Base-by-base conservation (phyloP, 75 land plant genomes). In the Cupressus sempervirens region DNA sequence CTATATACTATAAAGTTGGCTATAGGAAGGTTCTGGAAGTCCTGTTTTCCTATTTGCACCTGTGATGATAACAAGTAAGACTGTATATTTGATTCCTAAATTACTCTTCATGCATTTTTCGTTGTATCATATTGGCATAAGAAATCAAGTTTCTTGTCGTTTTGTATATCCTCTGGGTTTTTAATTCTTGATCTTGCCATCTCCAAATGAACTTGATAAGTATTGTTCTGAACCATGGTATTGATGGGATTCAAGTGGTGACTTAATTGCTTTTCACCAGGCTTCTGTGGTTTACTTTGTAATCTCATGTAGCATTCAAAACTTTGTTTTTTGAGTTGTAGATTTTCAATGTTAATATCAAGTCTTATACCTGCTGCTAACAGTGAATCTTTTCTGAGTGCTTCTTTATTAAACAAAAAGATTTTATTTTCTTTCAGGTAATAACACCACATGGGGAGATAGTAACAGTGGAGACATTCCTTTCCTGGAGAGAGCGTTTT, bases 401-500 rank as follows among this genome's bases (percentile, higher is more conserved):
- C 13, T 30, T 70, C 74, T 1, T 70, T 70, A n/a, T 70, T 70
- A 70, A 70, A 30, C 74, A 30, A 8, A 30, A 3, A 23, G 4
- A 1, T 30, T 2, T 72, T 72, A 30, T 72, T 11, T 70, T 72
- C 12, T 84, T 74, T 54, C 87, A 96, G 97, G 76, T 96, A 35
- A 86, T 96, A 85, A 87, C 92, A 86, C 95, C 97, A 35, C 99
- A 98, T 87, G 99, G 99, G 76, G 99, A 98, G 85, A 88, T 92
- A 30, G 99, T 98, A 38, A 98, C 98, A 9, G 89, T 95, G 40
- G 99, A 98, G 38, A 92, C 93, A 72, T 98, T 98, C 89, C 26
- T 95, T 72, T 94, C 96, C 77, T 98, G 99, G 99, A 91, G 99
- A 86, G 99, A 98, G 72, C 86, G 94, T 72, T 98, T 91, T 90